phyloP scores from a whole-genome alignment of 805 yeast species.

The Komagataella mondaviorum region DNA sequence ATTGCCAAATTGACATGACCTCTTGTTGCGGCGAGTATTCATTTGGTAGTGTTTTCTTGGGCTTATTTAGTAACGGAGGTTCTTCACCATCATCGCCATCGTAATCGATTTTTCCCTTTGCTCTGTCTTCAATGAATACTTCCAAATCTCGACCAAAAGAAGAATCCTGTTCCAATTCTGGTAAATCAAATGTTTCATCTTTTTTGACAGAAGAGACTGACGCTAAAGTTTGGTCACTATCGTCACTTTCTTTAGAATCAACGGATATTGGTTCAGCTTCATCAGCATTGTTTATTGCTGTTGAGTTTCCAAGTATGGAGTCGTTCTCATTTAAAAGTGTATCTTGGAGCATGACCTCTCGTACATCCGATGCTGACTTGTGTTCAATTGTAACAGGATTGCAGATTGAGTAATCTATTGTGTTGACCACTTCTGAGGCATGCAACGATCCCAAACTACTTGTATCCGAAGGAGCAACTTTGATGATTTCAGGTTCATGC shows the following conservation, averaged over 20 bases:
- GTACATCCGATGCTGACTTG: neutral
- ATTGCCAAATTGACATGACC: slow-evolving; percentile 19
- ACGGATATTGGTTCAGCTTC: neutral
- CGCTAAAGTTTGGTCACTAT: neutral
- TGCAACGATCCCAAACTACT: neutral
- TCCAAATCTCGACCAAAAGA: neutral
- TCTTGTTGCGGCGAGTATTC: slow-evolving; percentile 15
- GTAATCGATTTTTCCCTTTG: neutral
- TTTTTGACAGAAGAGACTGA: neutral
- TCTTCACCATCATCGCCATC: neutral
- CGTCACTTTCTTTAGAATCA: neutral
- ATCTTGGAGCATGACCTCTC: neutral
- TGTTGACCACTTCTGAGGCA: neutral
- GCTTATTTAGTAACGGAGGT: neutral
- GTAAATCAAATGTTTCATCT: neutral
- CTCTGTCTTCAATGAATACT: neutral
- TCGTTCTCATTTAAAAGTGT: neutral
- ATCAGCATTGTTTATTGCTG: neutral
- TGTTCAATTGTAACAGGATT: neutral
- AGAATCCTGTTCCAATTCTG: neutral
- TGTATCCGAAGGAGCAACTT: neutral
- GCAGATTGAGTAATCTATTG: neutral
- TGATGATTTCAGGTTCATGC: neutral
- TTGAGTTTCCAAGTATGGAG: neutral
- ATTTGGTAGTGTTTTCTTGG: neutral